Conservation (phyloP, 1,284 basidiomycete species). For the Sporisorium graminicola region DNA sequence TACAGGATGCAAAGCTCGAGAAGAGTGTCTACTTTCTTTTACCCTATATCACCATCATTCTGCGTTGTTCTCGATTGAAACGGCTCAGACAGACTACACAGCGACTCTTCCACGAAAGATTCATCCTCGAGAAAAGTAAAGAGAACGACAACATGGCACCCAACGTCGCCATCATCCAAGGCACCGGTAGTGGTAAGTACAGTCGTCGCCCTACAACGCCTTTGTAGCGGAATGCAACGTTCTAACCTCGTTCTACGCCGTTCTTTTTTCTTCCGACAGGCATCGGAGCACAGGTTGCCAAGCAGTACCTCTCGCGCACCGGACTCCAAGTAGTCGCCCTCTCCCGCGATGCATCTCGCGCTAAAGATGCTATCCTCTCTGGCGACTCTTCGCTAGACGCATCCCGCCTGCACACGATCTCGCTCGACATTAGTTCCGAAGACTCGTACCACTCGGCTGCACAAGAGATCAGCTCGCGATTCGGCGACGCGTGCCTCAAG, state of each 20-base stretch:
- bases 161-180: constrained; percentile 63
- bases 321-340: constrained; percentile 72
- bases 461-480: constrained; percentile 68
- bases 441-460: constrained; percentile 69
- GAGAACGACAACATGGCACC: constrained; percentile 29
- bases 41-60: not conserved
- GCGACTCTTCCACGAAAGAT: not conserved
- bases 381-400: constrained; percentile 36
- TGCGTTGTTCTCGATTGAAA: not conserved
- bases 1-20: not conserved
- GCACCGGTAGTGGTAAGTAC: constrained; percentile 51
- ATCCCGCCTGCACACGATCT: constrained; percentile 70
- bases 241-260: not conserved
- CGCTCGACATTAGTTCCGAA: constrained; percentile 71
- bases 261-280: constrained; percentile 12
- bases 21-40: not conserved
- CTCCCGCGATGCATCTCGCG: constrained; percentile 66
- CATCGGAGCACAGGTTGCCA: constrained; percentile 57
- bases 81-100: not conserved
- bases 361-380: constrained; percentile 67
- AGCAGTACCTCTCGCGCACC: constrained; percentile 69
- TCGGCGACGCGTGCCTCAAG: constrained; percentile 70
- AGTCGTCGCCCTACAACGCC: too few species aligned
- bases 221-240: not conserved
- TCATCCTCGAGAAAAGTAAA: not conserved